A percentile compares a stretch with the other conserved stretches of the same genome.
These are phyloP conservation scores for Hymenoscyphus fructigenus DNA, from an alignment of 2,329 filamentous ascomycete genomes.

Conservation along the genomic window DNA sequence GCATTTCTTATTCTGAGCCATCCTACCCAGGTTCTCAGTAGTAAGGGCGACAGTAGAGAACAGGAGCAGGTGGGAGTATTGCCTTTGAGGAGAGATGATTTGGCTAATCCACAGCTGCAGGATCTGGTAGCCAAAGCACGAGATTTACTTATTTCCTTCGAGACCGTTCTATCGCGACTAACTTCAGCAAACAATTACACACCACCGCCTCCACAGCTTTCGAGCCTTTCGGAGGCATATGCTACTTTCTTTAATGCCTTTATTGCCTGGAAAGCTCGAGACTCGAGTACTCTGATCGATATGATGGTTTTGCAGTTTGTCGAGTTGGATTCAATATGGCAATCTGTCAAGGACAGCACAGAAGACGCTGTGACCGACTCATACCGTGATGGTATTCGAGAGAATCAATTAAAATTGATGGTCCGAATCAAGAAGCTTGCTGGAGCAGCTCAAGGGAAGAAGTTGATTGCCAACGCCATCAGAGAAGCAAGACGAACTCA, in stretches of 20 bases:
- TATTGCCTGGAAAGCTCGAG: conserved; percentile 79
- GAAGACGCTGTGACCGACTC: conserved; percentile 71
- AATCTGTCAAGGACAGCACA: conserved; percentile 76
- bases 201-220: conserved; percentile 60
- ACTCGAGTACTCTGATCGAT: conserved; percentile 74
- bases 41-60: conserved; percentile 60
- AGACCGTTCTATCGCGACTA: conserved; percentile 67
- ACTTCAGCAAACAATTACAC: conserved; percentile 66
- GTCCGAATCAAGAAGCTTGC: conserved; percentile 78
- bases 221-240: conserved; percentile 67
- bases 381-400: conserved; percentile 77
- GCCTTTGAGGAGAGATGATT: conserved; percentile 50
- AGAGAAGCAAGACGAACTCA: conserved; percentile 66
- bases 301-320: conserved; percentile 87
- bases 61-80: conserved; percentile 56
- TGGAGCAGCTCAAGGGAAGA: conserved; percentile 68
- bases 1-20: conserved; percentile 79
- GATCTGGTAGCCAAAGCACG: conserved; percentile 76
- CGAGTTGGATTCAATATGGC: conserved; percentile 79
- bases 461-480: conserved; percentile 72
- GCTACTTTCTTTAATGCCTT: conserved; percentile 76
- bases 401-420: conserved; percentile 77
- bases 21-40: conserved; percentile 73
- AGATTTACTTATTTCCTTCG: conserved; percentile 75
- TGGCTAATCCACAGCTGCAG: conserved; percentile 62